phyloP scores from a whole-genome alignment of 2,329 filamentous ascomycete genomes.

The Venturia oleaginea region DNA sequence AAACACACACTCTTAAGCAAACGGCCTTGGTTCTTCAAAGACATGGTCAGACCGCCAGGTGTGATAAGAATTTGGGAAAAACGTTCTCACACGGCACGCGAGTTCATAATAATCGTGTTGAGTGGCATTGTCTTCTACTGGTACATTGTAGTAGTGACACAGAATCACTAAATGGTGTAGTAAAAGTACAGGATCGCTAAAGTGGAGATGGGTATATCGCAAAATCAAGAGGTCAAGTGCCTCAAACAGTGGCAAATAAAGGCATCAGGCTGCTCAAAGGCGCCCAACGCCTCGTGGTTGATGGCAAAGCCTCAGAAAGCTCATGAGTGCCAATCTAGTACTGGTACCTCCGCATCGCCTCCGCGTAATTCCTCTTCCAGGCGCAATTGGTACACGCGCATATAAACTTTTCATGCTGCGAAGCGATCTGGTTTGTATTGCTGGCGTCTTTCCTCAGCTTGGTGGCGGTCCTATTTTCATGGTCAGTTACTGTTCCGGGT shows the following conservation, averaged over 20 bases:
- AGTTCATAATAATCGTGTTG: background rate
- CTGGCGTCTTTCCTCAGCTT: too few relatives aligned
- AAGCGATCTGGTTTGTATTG: background rate
- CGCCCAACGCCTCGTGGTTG: background rate
- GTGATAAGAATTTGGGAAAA: background rate
- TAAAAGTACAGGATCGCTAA: background rate
- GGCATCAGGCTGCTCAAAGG: background rate
- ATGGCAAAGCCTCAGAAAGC: background rate
- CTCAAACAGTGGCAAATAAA: background rate
- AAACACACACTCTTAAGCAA: too few relatives aligned
- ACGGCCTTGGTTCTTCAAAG: too few relatives aligned
- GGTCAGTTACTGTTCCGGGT: background rate
- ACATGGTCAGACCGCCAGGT: background rate
- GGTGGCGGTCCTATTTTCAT: background rate
- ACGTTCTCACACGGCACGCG: background rate
- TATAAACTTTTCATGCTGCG: background rate
- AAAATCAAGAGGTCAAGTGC: background rate
- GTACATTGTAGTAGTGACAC: background rate
- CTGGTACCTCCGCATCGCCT: background rate
- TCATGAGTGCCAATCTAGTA: background rate
- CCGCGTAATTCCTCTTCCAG: background rate
- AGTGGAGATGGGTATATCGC: background rate
- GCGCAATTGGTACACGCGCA: constrained; percentile 1
- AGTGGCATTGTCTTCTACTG: background rate
- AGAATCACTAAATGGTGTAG: background rate